These are phyloP conservation scores for Skeletonema costatum DNA, from an alignment of 108 stramenopile species.

Conservation along the genomic window DNA sequence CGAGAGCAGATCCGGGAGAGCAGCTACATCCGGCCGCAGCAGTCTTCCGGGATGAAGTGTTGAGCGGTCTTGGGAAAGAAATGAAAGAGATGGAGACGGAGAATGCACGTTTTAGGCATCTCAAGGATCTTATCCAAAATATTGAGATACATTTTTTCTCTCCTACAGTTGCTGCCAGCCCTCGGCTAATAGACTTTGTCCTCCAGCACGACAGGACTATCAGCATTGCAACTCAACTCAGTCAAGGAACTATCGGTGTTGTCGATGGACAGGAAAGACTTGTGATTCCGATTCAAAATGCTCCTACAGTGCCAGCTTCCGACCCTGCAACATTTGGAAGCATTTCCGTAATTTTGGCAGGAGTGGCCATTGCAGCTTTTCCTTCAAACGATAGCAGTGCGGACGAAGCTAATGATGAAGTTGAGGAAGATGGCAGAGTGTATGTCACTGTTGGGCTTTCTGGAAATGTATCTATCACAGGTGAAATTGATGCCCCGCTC, in stretches of 20 bases:
- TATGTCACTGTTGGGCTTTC: not conserved
- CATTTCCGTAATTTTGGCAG: not conserved
- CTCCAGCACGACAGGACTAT: not conserved
- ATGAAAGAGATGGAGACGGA: not conserved
- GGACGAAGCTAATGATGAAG: not conserved
- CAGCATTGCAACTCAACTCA: not conserved
- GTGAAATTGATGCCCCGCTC: not conserved
- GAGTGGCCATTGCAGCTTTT: not conserved
- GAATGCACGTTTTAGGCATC: not conserved
- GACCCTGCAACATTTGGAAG: not conserved
- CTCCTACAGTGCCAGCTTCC: not conserved
- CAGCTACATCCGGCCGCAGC: not conserved
- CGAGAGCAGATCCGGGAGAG: too few species aligned
- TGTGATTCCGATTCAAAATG: not conserved
- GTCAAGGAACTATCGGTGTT: not conserved
- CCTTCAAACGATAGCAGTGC: not conserved
- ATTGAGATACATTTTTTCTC: not conserved
- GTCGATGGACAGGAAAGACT: not conserved
- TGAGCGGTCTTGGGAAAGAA: not conserved
- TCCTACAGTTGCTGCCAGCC: not conserved
- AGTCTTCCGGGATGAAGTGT: not conserved
- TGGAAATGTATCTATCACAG: not conserved
- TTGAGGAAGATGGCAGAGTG: not conserved
- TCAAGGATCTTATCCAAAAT: not conserved
- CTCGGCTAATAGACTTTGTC: too few species aligned